Evolutionary conservation across 495 filamentous ascomycete species (phyloP), one percentile per base, ranked within the genome.

Genomic region (Lentithecium fluviatile): DNA sequence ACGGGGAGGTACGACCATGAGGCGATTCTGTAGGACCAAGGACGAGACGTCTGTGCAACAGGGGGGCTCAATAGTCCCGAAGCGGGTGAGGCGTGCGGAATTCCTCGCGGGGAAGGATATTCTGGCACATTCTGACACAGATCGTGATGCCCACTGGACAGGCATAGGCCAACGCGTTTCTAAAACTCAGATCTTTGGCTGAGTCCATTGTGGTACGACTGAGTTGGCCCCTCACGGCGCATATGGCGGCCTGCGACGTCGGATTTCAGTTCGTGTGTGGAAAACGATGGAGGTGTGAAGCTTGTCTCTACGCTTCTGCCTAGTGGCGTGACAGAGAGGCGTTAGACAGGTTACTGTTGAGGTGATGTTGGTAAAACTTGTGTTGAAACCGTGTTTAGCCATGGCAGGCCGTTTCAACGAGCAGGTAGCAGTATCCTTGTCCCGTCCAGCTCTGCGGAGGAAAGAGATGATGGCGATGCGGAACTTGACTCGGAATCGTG

Each of bases 71-170:
- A 45, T 36, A 36, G 36, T 52, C 37, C 15, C n/a, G n/a, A n/a
- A n/a, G n/a, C n/a, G n/a, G n/a, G n/a, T n/a, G 60, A 58, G 52
- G 52, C 45, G 60, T 58, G 60, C 42, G 53, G 46, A 56, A 53
- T 37, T 37, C 29, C 60, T 58, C 54, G 46, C 54, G 25, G 53
- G 23, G 51, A 25, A 8, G n/a, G n/a, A 45, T 11, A 12, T 50
- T 15, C 17, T 17, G 24, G 49, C 45, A 6, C n/a, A 13, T 12
- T 48, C 21, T 46, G 53, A 2, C n/a, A n/a, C n/a, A n/a, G n/a
- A n/a, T n/a, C n/a, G 34, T 46, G 52, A 42, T 17, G 15, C 19
- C 32, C 37, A 29, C 42, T 24, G 6, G 53, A n/a, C 20, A 26
- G 19, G n/a, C 45, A 32, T 7, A 32, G 52, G 17, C 36, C 19